Evolutionary conservation across 2,329 filamentous ascomycete species (phyloP), one percentile per base, ranked within the genome.

Genomic region (Colletotrichum sp.): DNA sequence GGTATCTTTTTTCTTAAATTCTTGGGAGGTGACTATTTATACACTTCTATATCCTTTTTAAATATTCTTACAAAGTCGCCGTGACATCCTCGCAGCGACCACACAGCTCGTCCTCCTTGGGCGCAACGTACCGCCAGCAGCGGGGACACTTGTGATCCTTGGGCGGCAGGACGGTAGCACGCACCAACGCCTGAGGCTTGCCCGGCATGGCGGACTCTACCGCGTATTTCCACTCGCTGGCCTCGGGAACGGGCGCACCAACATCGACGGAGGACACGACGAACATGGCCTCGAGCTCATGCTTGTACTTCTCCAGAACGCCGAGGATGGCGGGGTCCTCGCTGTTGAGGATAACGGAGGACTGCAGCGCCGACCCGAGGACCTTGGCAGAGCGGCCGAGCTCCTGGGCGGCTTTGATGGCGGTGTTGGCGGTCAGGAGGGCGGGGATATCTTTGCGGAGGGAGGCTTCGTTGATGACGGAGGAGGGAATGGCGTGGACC

Each of bases 71-170:
- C 71, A 75, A 15, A 19, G 15, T 36, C 19, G 61, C 80, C 19
- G 96, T 89, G 44, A 93, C 91, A 15, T 91, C 89, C 34, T 93
- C 92, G 83, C 96, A 99, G 81, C 95, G 88, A 65, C 84, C 85
- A 84, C 96, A 99, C 22, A 98, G 86, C 52, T 87, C 84, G 22
- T 94, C 92, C 79, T 93, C 89, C 64, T 85, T 85, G n/a, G 90
- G 87, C n/a, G 94, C 93, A 29, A 94, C 89, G 83, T 95, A 98
- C 77, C 94, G 92, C 97, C 97, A 99, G 86, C 97, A 99, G 67
- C 97, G 89, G 1, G 91, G 89, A 83, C 97, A 99, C 84, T 99
- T 99, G 63, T 89, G 85, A 15, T 88, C 81, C 79, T 80, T 83
- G 2, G 90, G 90, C 73, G 90, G 88, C 67, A 89, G 79, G 27